Evolutionary conservation across 345 rosid species (phyloP).

Genomic region (Ceriops tagal): DNA sequence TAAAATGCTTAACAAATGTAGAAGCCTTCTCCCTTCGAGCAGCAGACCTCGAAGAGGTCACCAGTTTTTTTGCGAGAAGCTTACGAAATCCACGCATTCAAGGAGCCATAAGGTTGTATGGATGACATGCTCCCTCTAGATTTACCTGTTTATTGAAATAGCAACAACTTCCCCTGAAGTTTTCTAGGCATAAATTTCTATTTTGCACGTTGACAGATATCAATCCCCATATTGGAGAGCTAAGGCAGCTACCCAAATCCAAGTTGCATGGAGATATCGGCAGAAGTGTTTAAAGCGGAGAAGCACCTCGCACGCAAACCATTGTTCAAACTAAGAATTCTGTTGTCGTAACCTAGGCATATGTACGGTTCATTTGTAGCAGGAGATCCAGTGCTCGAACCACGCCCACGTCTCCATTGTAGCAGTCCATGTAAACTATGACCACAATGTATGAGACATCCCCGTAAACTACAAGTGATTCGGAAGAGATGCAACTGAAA

Average conservation of each 20-base stretch:
- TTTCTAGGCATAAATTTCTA: neutral
- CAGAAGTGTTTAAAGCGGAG: conserved; percentile 45
- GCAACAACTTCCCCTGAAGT: neutral
- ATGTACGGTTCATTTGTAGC: too few relatives aligned
- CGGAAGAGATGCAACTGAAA: too few relatives aligned
- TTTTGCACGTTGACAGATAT: conserved; percentile 43
- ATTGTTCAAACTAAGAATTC: neutral
- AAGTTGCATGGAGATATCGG: conserved; percentile 85
- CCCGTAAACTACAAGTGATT: too few relatives aligned
- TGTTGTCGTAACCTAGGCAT: neutral
- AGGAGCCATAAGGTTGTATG: conserved; percentile 73
- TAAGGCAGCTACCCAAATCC: conserved; percentile 57
- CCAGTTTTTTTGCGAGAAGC: conserved; percentile 58
- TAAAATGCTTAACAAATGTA: conserved; percentile 65
- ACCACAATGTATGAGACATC: too few relatives aligned
- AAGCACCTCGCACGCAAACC: conserved; percentile 18
- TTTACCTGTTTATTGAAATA: neutral
- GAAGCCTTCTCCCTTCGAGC: conserved; percentile 84
- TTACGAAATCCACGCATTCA: conserved; percentile 62
- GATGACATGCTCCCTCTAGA: neutral
- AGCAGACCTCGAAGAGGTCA: conserved; percentile 80
- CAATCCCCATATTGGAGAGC: conserved; percentile 78
- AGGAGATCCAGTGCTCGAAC: too few relatives aligned
- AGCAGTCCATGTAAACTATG: too few relatives aligned
- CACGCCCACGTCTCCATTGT: too few relatives aligned